phyloP scores from a whole-genome alignment of 2,329 filamentous ascomycete genomes.

The Scedosporium boydii region DNA sequence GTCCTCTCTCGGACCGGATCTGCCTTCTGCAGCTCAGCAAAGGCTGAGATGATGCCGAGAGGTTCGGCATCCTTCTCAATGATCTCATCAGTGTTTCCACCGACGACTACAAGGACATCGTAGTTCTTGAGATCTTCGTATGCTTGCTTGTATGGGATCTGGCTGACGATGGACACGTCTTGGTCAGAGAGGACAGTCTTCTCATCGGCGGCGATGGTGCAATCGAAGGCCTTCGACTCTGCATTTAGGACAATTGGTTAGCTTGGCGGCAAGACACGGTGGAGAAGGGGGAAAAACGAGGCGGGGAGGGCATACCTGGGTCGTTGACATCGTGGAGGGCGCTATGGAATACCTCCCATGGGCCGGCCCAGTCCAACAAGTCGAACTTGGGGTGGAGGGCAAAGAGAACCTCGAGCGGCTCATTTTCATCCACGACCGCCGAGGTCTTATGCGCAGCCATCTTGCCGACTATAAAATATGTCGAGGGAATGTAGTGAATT shows the following conservation, averaged over 20 bases:
- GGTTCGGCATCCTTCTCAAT: constrained; percentile 61
- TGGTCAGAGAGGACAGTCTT: constrained; percentile 47
- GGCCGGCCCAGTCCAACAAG: constrained; percentile 48
- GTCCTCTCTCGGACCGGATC: constrained; percentile 74
- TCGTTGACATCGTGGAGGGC: constrained; percentile 46
- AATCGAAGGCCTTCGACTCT: constrained; percentile 50
- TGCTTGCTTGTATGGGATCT: constrained; percentile 72
- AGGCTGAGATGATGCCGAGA: constrained; percentile 63
- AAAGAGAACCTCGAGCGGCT: constrained; percentile 51
- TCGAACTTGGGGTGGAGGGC: constrained; percentile 52
- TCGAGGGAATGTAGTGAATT: constrained; percentile 10
- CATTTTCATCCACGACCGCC: constrained; percentile 40
- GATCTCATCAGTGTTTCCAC: constrained; percentile 55
- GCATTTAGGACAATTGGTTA: not conserved
- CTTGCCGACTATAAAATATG: constrained; percentile 23
- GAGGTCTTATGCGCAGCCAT: constrained; percentile 50
- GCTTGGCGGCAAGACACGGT: not conserved
- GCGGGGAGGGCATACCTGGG: constrained; percentile 29
- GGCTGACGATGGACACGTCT: constrained; percentile 61
- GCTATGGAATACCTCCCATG: constrained; percentile 39
- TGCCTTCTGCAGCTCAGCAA: constrained; percentile 69
- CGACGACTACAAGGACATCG: constrained; percentile 70
- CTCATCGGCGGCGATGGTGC: constrained; percentile 44
- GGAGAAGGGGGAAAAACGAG: not conserved
- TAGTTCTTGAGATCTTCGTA: constrained; percentile 65